phyloP scores from a whole-genome alignment of 352 stramenopile genomes.

The Globisporangium rhizosaccharum region DNA sequence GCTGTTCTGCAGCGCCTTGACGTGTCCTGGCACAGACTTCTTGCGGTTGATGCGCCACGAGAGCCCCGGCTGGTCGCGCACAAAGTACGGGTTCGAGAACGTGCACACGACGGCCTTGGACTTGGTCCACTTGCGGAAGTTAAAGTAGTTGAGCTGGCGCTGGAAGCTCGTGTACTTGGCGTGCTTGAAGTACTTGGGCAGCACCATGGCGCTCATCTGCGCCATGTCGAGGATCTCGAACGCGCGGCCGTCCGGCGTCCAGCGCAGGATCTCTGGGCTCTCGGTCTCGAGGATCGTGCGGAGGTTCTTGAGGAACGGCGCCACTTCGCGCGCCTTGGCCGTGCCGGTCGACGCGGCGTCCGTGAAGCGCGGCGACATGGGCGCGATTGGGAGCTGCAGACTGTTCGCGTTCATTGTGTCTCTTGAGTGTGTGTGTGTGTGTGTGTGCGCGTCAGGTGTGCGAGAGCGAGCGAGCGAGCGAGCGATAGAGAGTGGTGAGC shows the following conservation, averaged over 20 bases:
- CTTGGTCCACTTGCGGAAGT: conserved; percentile 90
- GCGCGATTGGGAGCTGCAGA: background rate
- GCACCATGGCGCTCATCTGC: conserved; percentile 83
- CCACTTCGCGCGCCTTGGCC: conserved; percentile 24
- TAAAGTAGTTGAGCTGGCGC: conserved; percentile 94
- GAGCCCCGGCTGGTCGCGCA: conserved; percentile 59
- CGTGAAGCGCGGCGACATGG: too few relatives aligned
- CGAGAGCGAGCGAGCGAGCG: too few relatives aligned
- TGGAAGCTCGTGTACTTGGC: conserved; percentile 92
- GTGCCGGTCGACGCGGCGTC: background rate
- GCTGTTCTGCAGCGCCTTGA: conserved; percentile 1
- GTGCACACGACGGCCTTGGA: conserved; percentile 70
- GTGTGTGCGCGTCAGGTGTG: background rate
- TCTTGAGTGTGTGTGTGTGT: background rate
- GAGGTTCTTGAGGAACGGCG: conserved; percentile 62
- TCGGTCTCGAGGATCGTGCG: conserved; percentile 58
- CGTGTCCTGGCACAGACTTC: conserved; percentile 24
- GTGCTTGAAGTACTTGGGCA: conserved; percentile 94
- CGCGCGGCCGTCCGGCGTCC: conserved; percentile 48
- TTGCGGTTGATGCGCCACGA: conserved; percentile 66
- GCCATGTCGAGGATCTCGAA: conserved; percentile 81
- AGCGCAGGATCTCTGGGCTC: conserved; percentile 48
- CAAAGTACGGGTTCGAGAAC: conserved; percentile 73
- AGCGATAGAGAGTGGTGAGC: too few relatives aligned
- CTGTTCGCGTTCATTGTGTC: background rate